Conservation (phyloP, 192 early-diverging fungal genomes). For the Backusella liffmaniae region DNA sequence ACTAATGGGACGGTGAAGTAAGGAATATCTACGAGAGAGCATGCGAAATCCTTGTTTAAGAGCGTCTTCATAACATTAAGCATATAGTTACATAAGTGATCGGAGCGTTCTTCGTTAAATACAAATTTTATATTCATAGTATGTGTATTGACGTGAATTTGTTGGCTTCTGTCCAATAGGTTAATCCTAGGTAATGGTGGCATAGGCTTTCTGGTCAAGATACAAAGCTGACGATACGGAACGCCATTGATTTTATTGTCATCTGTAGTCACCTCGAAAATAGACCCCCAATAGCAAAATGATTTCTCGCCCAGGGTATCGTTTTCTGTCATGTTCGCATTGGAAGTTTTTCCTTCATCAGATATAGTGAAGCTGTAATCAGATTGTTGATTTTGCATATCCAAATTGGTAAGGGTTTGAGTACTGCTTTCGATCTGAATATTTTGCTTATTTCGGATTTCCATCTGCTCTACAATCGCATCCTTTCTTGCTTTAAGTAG, state of each 20-base stretch:
- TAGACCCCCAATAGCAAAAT: slow-evolving; percentile 29
- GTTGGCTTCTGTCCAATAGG: slow-evolving; percentile 28
- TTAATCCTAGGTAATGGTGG: slow-evolving; percentile 30
- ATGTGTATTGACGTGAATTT: slow-evolving; percentile 14
- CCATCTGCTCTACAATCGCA: not conserved
- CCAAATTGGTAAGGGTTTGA: not conserved
- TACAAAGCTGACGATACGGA: slow-evolving; percentile 40
- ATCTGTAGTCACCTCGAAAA: slow-evolving; percentile 15
- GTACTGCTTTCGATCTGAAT: not conserved
- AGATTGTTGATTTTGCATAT: not conserved
- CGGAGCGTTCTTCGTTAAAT: slow-evolving; percentile 35
- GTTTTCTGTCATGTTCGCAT: not conserved
- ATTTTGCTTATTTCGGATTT: not conserved
- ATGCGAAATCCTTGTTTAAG: slow-evolving; percentile 45
- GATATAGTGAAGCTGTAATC: not conserved
- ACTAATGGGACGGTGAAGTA: slow-evolving; percentile 56
- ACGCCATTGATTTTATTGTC: slow-evolving; percentile 13
- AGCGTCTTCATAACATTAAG: slow-evolving; percentile 48
- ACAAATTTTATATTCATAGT: slow-evolving; percentile 11
- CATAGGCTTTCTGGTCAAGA: slow-evolving; percentile 41
- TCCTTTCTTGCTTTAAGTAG: not conserved
- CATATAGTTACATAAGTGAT: slow-evolving; percentile 49
- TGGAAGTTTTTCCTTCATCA: not conserved
- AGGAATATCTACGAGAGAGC: slow-evolving; percentile 48
- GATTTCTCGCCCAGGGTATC: not conserved